A percentile compares a stretch with the other conserved stretches of the same genome.
Conservation (phyloP, 805 yeast genomes). For the Saitoella complicata region DNA sequence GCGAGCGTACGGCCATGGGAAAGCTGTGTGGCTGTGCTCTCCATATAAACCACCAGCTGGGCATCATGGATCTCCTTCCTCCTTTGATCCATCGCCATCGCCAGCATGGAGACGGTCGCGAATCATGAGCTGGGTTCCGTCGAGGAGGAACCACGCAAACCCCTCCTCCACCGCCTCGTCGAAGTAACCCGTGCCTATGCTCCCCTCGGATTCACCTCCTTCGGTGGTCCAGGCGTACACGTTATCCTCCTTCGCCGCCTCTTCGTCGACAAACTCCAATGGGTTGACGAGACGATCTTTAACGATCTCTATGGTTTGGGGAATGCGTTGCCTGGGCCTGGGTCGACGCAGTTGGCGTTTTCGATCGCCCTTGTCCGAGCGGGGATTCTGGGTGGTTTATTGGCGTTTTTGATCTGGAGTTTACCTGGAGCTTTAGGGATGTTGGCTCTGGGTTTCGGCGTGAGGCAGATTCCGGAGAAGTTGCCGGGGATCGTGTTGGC, state of each 20-base stretch:
- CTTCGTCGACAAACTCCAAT: slow-evolving; percentile 9
- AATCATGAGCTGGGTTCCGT: too few species aligned
- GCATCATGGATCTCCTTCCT: too few species aligned
- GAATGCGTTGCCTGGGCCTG: slow-evolving; percentile 11
- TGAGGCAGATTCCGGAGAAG: slow-evolving; percentile 6
- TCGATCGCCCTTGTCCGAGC: slow-evolving; percentile 10
- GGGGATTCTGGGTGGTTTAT: slow-evolving; percentile 7
- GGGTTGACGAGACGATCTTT: slow-evolving; percentile 9
- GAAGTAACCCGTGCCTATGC: too few species aligned
- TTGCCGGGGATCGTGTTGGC: slow-evolving; percentile 10
- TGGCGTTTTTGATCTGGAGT: slow-evolving; percentile 10
- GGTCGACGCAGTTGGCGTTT: slow-evolving; percentile 9
- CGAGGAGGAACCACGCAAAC: too few species aligned
- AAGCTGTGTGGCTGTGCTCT: too few species aligned
- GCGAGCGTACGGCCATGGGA: too few species aligned
- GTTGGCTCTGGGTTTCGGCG: slow-evolving; percentile 10
- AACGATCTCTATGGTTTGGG: slow-evolving; percentile 11
- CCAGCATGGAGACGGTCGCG: too few species aligned
- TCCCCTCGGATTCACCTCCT: slow-evolving; percentile 1
- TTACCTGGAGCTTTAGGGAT: slow-evolving; percentile 9
- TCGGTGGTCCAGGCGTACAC: slow-evolving; percentile 4
- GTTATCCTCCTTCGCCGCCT: slow-evolving; percentile 5
- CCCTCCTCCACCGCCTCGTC: too few species aligned
- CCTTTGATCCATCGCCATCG: too few species aligned
- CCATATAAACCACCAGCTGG: too few species aligned